A percentile compares a stretch with the other conserved stretches of the same genome.
These are phyloP conservation scores for Globisporangium paddicum DNA, from an alignment of 352 stramenopile genomes.

Conservation along the genomic window DNA sequence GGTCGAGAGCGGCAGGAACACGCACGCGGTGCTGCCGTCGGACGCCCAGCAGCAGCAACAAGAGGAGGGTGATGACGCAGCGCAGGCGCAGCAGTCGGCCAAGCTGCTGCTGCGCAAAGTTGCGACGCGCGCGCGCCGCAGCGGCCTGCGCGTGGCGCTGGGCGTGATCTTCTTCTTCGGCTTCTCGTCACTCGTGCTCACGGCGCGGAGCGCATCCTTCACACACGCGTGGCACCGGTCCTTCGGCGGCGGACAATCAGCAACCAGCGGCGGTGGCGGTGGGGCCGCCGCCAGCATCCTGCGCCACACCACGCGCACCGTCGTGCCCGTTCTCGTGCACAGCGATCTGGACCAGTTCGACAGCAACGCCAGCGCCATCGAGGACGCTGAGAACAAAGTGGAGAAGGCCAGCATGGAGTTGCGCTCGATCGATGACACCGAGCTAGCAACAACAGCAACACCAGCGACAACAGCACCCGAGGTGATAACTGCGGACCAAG, in stretches of 20 bases:
- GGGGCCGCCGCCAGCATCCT: background rate
- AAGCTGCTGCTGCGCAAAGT: slow-evolving; percentile 7
- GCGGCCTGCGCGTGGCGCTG: slow-evolving; percentile 6
- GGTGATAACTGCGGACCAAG: background rate
- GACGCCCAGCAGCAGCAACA: too few species aligned
- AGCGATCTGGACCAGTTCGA: slow-evolving; percentile 6
- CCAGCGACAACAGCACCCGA: background rate
- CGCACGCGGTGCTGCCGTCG: background rate
- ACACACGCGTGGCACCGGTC: slow-evolving; percentile 7
- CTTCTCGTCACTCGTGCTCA: slow-evolving; percentile 13
- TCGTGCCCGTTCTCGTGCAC: slow-evolving; percentile 14
- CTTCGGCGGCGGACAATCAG: background rate
- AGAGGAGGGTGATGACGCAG: background rate
- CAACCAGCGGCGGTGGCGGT: background rate
- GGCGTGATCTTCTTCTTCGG: slow-evolving; percentile 16
- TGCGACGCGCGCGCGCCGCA: slow-evolving; percentile 10
- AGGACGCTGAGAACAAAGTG: background rate
- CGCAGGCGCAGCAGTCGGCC: background rate
- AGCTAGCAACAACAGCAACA: background rate
- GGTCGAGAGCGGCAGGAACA: background rate
- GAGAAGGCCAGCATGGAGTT: background rate
- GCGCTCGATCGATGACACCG: background rate
- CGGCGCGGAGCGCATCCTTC: slow-evolving; percentile 11
- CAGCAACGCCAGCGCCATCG: slow-evolving; percentile 8
- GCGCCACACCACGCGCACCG: slow-evolving; percentile 11